phyloP scores from a whole-genome alignment of 352 stramenopile species.

The Pythium biforme region DNA sequence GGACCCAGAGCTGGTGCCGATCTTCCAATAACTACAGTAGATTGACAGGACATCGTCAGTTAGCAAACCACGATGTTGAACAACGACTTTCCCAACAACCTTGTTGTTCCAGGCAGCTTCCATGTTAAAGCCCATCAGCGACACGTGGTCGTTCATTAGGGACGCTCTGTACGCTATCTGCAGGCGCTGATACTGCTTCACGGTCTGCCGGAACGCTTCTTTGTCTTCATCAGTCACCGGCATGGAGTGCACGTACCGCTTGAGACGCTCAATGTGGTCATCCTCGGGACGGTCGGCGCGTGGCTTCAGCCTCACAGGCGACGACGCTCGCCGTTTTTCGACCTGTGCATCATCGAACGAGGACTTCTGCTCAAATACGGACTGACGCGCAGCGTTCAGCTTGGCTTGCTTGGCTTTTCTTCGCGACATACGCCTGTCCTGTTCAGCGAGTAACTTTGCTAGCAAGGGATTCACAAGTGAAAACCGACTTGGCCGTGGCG shows the following conservation, averaged over 20 bases:
- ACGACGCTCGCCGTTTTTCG: not conserved
- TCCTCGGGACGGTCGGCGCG: slow-evolving; percentile 19
- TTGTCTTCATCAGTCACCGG: slow-evolving; percentile 43
- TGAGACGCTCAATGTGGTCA: slow-evolving; percentile 46
- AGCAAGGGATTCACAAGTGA: slow-evolving; percentile 7
- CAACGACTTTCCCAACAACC: slow-evolving; percentile 23
- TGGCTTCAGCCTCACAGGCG: not conserved
- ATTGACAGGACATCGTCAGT: not conserved
- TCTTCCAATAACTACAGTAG: slow-evolving; percentile 40
- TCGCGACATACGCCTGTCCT: not conserved
- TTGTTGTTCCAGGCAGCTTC: slow-evolving; percentile 51
- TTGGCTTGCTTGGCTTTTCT: slow-evolving; percentile 16
- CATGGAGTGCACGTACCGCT: slow-evolving; percentile 39
- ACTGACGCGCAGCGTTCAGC: slow-evolving; percentile 1
- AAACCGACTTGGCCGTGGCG: not conserved
- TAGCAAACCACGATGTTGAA: not conserved
- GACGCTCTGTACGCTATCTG: slow-evolving; percentile 35
- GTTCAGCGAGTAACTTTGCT: slow-evolving; percentile 8
- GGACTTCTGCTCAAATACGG: slow-evolving; percentile 15
- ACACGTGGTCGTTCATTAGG: slow-evolving; percentile 33
- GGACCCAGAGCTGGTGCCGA: slow-evolving; percentile 39
- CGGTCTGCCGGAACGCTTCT: slow-evolving; percentile 41
- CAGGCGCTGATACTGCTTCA: slow-evolving; percentile 44
- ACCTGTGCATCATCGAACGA: not conserved
- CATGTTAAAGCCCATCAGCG: slow-evolving; percentile 57